These are phyloP conservation scores for Penicillium digitatum DNA, from an alignment of 2,329 filamentous ascomycete species.

Conservation along the genomic window DNA sequence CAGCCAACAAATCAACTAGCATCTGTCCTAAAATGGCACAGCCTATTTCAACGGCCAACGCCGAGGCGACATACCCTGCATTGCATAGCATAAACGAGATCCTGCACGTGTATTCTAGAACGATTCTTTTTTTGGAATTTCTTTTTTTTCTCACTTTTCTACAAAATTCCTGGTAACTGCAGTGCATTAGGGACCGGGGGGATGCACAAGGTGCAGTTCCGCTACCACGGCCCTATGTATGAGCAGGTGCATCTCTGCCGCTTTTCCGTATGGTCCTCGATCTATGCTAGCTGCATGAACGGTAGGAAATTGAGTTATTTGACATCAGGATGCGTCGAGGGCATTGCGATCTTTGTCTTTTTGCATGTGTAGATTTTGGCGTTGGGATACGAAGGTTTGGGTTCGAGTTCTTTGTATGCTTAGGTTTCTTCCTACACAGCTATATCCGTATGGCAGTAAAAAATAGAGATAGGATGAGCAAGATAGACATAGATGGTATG, in stretches of 20 bases:
- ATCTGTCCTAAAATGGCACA: not conserved
- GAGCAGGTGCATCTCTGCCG: slow-evolving; percentile 4
- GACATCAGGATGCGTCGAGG: slow-evolving; percentile 18
- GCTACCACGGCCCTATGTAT: slow-evolving; percentile 16
- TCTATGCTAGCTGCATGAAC: slow-evolving; percentile 22
- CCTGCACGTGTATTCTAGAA: slow-evolving; percentile 22
- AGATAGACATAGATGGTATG: not conserved
- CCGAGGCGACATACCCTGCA: slow-evolving; percentile 8
- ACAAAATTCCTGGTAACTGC: slow-evolving; percentile 14
- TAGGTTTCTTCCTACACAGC: not conserved
- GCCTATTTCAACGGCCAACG: slow-evolving; percentile 12
- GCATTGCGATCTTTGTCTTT: slow-evolving; percentile 8
- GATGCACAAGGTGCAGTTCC: slow-evolving; percentile 30
- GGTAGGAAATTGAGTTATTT: slow-evolving; percentile 8
- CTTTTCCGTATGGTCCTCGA: slow-evolving; percentile 8
- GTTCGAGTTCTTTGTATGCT: not conserved
- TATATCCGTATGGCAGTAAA: not conserved
- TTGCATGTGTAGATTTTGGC: not conserved
- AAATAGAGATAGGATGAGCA: not conserved
- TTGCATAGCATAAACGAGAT: slow-evolving; percentile 9
- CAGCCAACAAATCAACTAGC: not conserved
- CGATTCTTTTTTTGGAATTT: slow-evolving; percentile 1
- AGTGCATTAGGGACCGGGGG: slow-evolving; percentile 36
- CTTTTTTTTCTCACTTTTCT: not conserved
- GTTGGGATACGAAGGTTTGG: not conserved